Percentiles rank a stretch among this genome's conserved stretches.
phyloP scores from a whole-genome alignment of 345 rosid species.

The Linum tenue region DNA sequence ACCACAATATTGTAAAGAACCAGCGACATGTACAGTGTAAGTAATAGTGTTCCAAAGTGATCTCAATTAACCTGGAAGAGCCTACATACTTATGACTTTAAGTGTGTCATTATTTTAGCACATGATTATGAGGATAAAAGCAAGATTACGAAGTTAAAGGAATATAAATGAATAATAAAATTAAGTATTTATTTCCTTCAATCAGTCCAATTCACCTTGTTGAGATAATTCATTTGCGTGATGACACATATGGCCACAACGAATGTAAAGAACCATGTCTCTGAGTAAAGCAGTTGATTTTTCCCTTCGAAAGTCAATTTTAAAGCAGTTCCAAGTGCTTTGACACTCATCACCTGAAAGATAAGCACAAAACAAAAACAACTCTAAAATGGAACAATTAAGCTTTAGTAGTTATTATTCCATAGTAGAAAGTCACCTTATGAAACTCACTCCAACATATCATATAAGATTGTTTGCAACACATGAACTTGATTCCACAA shows the following conservation, averaged over 20 bases:
- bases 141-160: too few species aligned
- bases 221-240: constrained; percentile 82
- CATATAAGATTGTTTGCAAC: neutral
- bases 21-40: too few species aligned
- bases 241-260: constrained; percentile 68
- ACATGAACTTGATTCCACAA: too few species aligned
- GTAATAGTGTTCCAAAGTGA: too few species aligned
- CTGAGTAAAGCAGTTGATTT: constrained; percentile 64
- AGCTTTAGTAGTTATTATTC: constrained; percentile 1
- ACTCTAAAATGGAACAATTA: neutral
- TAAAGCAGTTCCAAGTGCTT: constrained; percentile 87
- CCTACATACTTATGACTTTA: too few species aligned
- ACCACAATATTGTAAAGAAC: too few species aligned
- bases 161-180: too few species aligned
- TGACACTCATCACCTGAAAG: constrained; percentile 91
- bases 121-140: too few species aligned
- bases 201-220: constrained; percentile 46
- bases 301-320: constrained; percentile 90
- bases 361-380: constrained; percentile 3
- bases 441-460: neutral
- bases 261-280: constrained; percentile 77
- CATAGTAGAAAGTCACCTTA: neutral
- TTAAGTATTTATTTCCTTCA: too few species aligned
- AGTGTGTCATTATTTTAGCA: too few species aligned
- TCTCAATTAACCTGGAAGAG: too few species aligned